Conservation (phyloP, 2,329 filamentous ascomycete genomes). For the Juglanconis oblonga region DNA sequence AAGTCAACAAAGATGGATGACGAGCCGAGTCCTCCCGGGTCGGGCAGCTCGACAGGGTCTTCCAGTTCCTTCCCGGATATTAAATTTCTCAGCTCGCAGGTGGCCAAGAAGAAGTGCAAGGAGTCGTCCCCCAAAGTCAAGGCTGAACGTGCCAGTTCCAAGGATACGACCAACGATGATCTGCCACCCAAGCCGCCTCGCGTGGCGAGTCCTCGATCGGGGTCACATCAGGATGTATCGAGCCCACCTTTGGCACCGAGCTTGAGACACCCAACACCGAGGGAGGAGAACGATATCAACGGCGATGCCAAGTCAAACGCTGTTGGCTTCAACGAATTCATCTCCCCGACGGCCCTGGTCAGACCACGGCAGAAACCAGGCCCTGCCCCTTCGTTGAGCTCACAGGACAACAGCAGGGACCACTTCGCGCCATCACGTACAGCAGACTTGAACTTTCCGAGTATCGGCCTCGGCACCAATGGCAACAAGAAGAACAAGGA, state of each 20-base stretch:
- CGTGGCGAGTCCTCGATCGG: not conserved
- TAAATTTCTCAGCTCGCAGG: slow-evolving; percentile 12
- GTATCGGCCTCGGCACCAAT: not conserved
- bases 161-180: not conserved
- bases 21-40: not conserved
- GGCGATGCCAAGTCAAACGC: not conserved
- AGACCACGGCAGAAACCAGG: not conserved
- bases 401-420: not conserved
- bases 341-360: slow-evolving; percentile 8
- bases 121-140: slow-evolving; percentile 4
- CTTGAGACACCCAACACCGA: not conserved
- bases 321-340: slow-evolving; percentile 9
- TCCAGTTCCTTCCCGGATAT: slow-evolving; percentile 14
- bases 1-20: not conserved
- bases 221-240: not conserved
- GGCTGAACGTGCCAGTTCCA: not conserved
- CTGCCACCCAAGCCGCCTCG: not conserved
- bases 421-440: not conserved
- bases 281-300: not conserved
- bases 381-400: not conserved
- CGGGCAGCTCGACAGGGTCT: slow-evolving; percentile 8
- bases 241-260: not conserved
- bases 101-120: slow-evolving; percentile 1
- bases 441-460: not conserved
- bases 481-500: not conserved